These are phyloP conservation scores for Oropetium thomaeum DNA, from an alignment of 176 grass and related monocot genomes.

Conservation along the genomic window DNA sequence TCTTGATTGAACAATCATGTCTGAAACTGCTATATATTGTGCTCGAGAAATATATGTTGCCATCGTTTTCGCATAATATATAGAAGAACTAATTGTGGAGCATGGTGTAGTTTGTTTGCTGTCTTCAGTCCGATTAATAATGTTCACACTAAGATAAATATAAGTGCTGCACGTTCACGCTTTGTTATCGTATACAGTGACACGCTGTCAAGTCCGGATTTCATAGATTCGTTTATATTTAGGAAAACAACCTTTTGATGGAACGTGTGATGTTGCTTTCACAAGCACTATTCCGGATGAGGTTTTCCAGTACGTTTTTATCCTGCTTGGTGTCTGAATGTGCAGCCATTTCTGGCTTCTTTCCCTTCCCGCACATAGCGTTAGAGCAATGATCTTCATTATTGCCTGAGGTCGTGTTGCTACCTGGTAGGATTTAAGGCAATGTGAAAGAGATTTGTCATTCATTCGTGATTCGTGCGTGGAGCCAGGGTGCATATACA, in stretches of 20 bases:
- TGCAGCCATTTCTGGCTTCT: not conserved
- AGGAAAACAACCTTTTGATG: not conserved
- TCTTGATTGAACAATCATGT: too few species aligned
- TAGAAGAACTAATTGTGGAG: not conserved
- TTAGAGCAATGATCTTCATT: not conserved
- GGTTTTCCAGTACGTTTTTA: not conserved
- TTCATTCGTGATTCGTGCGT: not conserved
- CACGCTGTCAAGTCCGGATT: not conserved
- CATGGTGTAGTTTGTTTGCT: not conserved
- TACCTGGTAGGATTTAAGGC: not conserved
- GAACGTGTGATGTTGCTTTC: conserved; percentile 23
- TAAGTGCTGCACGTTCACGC: not conserved
- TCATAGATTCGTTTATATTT: not conserved
- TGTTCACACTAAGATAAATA: not conserved
- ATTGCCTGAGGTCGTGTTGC: not conserved
- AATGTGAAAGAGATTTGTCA: not conserved
- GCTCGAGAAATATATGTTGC: too few species aligned
- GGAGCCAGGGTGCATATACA: not conserved
- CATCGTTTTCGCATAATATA: too few species aligned
- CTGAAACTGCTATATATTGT: too few species aligned
- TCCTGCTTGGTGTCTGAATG: not conserved
- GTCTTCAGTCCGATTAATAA: not conserved
- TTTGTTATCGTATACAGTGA: not conserved
- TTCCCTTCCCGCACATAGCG: not conserved
- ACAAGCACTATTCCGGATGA: not conserved